Percentiles rank a stretch among this genome's conserved stretches.
phyloP scores from a whole-genome alignment of 73 alveolate species.

The Urostyla sp. region DNA sequence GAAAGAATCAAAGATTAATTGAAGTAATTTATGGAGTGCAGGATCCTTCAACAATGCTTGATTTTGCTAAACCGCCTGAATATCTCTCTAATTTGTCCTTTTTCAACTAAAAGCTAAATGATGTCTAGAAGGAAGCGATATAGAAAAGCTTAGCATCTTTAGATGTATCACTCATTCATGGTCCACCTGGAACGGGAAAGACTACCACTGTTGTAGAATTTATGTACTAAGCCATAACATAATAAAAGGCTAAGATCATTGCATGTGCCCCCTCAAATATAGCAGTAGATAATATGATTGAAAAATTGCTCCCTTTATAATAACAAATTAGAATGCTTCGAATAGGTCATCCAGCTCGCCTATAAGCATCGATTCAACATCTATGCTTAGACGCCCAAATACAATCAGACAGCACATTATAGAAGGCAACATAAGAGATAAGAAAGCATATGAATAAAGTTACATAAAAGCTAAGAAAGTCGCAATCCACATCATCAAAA shows the following conservation, averaged over 20 bases:
- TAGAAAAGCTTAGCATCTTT: constrained; percentile 72
- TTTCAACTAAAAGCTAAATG: constrained; percentile 74
- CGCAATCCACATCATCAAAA: constrained; percentile 64
- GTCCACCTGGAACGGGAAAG: constrained; percentile 99
- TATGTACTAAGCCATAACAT: constrained; percentile 84
- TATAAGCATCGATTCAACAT: constrained; percentile 83
- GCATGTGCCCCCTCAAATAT: constrained; percentile 98
- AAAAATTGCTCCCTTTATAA: constrained; percentile 78
- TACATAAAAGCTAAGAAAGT: constrained; percentile 47
- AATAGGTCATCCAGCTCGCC: constrained; percentile 99
- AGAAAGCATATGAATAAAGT: constrained; percentile 66
- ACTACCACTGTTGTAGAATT: constrained; percentile 97
- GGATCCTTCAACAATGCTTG: constrained; percentile 15
- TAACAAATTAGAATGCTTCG: constrained; percentile 78
- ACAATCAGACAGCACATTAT: constrained; percentile 77
- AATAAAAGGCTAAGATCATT: constrained; percentile 82
- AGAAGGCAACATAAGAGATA: constrained; percentile 73
- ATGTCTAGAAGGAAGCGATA: constrained; percentile 85
- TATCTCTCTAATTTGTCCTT: not conserved
- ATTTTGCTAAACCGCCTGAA: not conserved
- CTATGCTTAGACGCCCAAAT: constrained; percentile 89
- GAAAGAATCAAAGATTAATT: constrained; percentile 4
- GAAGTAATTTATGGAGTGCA: constrained; percentile 21
- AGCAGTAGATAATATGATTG: constrained; percentile 98
- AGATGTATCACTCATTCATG: constrained; percentile 94